Conservation (phyloP, 495 filamentous ascomycete genomes). For the Xylaria nigripes region DNA sequence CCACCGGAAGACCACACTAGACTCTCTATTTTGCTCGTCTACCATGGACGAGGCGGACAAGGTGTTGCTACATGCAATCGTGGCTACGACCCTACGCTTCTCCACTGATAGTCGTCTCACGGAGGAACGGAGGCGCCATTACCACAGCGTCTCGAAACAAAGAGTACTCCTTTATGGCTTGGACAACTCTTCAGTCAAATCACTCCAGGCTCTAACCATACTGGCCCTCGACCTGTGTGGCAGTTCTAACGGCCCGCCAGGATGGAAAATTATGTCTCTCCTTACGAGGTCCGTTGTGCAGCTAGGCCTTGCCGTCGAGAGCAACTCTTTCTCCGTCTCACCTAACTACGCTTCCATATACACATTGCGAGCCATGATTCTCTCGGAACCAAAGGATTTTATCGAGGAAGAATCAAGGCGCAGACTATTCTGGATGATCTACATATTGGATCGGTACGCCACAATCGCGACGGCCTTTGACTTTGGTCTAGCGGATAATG, state of each 20-base stretch:
- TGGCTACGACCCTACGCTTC: slow-evolving; percentile 76
- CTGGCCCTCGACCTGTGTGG: slow-evolving; percentile 71
- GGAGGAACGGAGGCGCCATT: slow-evolving; percentile 58
- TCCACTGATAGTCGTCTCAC: slow-evolving; percentile 66
- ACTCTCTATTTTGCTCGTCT: slow-evolving; percentile 71
- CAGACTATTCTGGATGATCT: slow-evolving; percentile 88
- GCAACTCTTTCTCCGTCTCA: slow-evolving; percentile 62
- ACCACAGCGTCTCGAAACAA: slow-evolving; percentile 72
- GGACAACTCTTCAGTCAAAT: slow-evolving; percentile 81
- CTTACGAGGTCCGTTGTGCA: slow-evolving; percentile 82
- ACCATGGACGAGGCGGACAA: slow-evolving; percentile 71
- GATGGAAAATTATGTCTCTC: slow-evolving; percentile 81
- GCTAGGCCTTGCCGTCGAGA: slow-evolving; percentile 71
- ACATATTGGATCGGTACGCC: slow-evolving; percentile 78
- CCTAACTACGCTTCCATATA: slow-evolving; percentile 76
- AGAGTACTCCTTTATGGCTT: slow-evolving; percentile 77
- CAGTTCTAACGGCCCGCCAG: slow-evolving; percentile 73
- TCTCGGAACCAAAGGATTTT: slow-evolving; percentile 75
- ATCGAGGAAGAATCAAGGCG: slow-evolving; percentile 81
- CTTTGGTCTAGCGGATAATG: slow-evolving; percentile 77
- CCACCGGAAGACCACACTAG: slow-evolving; percentile 68
- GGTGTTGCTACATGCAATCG: slow-evolving; percentile 77
- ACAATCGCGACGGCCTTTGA: slow-evolving; percentile 85
- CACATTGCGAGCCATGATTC: slow-evolving; percentile 69
- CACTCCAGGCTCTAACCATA: slow-evolving; percentile 77